phyloP scores from a whole-genome alignment of 1,139 yeast species.

The Taiozyma sp. region DNA sequence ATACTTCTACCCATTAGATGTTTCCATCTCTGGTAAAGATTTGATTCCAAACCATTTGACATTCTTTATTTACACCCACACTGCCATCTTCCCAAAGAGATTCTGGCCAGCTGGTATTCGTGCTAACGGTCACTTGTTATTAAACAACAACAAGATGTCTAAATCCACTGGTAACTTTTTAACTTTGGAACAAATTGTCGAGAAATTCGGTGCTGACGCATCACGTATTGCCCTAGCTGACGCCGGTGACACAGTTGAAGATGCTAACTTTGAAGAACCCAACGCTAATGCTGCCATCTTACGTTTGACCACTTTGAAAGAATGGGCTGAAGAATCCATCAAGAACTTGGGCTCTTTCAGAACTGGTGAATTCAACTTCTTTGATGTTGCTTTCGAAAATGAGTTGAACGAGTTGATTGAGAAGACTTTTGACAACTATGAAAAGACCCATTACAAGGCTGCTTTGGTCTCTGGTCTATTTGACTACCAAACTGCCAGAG shows the following conservation, averaged over 20 bases:
- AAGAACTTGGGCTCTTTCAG: constrained; percentile 51
- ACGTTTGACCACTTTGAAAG: constrained; percentile 86
- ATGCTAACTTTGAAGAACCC: constrained; percentile 95
- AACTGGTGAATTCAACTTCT: constrained; percentile 66
- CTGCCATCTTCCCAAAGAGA: constrained; percentile 84
- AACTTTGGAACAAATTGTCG: constrained; percentile 79
- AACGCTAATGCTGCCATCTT: constrained; percentile 97
- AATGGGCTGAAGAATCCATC: constrained; percentile 84
- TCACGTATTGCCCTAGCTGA: constrained; percentile 96
- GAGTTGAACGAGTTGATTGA: constrained; percentile 85
- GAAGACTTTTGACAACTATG: constrained; percentile 65
- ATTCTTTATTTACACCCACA: constrained; percentile 88
- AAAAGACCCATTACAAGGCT: constrained; percentile 71
- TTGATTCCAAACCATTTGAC: constrained; percentile 96
- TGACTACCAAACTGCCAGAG: constrained; percentile 93
- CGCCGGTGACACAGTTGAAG: constrained; percentile 97
- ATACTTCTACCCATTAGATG: constrained; percentile 91
- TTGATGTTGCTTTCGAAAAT: constrained; percentile 85
- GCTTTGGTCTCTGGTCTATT: constrained; percentile 90
- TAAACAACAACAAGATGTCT: constrained; percentile 97
- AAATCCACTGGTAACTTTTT: constrained; percentile 96
- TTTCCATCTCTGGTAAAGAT: constrained; percentile 92
- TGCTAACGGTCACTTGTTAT: constrained; percentile 91
- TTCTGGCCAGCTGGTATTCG: constrained; percentile 95
- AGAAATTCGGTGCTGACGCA: constrained; percentile 97